A percentile compares a stretch with the other conserved stretches of the same genome.
These are phyloP conservation scores for Lathyrus oleraceus DNA, from an alignment of 306 rosid genomes.

Conservation along the genomic window DNA sequence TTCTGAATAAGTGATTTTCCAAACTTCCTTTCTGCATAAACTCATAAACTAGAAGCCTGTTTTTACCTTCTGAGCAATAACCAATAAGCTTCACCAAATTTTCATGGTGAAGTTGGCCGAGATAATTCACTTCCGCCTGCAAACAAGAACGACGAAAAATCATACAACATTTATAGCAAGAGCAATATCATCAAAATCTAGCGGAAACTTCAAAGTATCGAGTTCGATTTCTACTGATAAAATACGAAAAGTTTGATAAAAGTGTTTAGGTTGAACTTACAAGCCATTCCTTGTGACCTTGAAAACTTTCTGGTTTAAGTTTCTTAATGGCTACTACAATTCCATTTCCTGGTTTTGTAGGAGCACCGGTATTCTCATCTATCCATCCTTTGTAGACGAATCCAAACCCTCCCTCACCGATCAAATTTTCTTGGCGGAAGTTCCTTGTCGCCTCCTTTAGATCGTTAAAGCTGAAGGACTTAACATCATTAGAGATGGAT, in stretches of 20 bases:
- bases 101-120: conserved; percentile 83
- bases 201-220: background rate
- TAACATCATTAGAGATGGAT: conserved; percentile 44
- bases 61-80: conserved; percentile 72
- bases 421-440: conserved; percentile 69
- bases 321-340: conserved; percentile 86
- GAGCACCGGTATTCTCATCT: conserved; percentile 66
- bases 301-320: conserved; percentile 90
- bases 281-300: conserved; percentile 98
- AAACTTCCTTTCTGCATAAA: conserved; percentile 85
- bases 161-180: conserved; percentile 19
- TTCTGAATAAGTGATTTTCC: conserved; percentile 88
- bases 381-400: conserved; percentile 91
- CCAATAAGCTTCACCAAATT: conserved; percentile 92
- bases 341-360: conserved; percentile 85
- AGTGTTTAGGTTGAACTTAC: conserved; percentile 52
- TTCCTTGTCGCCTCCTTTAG: conserved; percentile 77
- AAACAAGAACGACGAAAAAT: conserved; percentile 9
- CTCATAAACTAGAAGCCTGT: conserved; percentile 92
- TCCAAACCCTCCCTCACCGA: conserved; percentile 96
- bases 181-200: background rate
- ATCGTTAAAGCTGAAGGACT: conserved; percentile 73
- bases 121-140: conserved; percentile 95
- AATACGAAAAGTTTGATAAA: conserved; percentile 3
- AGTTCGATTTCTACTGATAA: background rate